Evolutionary conservation across 2,329 filamentous ascomycete species (phyloP), one percentile per base, ranked within the genome.

Genomic region (Stenocarpella maydis): DNA sequence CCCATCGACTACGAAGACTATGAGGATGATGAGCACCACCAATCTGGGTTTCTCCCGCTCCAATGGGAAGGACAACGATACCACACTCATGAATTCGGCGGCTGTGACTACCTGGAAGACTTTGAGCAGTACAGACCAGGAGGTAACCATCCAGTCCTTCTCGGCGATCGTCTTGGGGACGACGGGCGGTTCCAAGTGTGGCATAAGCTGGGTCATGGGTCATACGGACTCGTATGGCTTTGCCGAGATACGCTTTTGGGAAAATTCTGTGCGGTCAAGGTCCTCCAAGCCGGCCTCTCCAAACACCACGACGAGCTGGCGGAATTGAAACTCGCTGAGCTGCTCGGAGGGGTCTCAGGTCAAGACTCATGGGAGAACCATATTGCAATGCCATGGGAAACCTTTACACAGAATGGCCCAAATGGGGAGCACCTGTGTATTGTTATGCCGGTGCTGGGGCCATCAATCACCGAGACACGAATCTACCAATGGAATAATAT

Each of bases 371-470:
- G 39, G 39, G 24, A 45, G 0, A 60, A 45, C 5, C 54, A 60
- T 10, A 60, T 60, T 17, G 54, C 28, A 37, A 45, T 45, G 39
- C 39, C 54, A 0, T 1, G 39, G 0, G 39, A 60, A 4, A 45
- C 54, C 0, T 60, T 60, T 17, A 19, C 21, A 1, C 54, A 60
- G 17, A 19, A 19, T 21, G 54, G 54, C 10, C 54, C 54, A 3
- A 60, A 60, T 5, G 55, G 55, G 12, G 39, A 60, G 39, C 55
- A 60, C 14, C 6, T 60, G 15, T 60, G 55, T 19, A 31, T 60
- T 1, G 8, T 43, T 5, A 34, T 43, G 15, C 26, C 24, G 10
- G 7, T 60, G 26, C 17, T 60, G 19, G 55, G 55, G 3, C 55
- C 55, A 0, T 17, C 55, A 17, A 31, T 45, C 5, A 60, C 55